Evolutionary conservation across 2,329 filamentous ascomycete species (phyloP).

Genomic region (Talaromyces sp.): DNA sequence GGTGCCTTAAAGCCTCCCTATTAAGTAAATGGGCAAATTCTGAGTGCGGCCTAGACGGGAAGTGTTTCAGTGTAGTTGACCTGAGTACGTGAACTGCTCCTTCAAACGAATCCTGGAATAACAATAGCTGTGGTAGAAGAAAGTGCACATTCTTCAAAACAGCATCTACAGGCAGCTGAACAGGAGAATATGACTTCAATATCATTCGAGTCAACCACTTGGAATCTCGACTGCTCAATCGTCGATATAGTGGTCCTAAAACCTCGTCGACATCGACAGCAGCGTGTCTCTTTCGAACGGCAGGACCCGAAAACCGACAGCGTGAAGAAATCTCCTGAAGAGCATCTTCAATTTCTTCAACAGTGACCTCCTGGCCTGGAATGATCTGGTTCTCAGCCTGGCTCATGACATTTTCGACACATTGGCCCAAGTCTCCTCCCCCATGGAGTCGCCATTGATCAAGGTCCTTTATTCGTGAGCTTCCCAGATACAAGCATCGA

Average conservation of each 20-base stretch:
- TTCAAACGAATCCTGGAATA: slow-evolving; percentile 64
- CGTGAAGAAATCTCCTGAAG: slow-evolving; percentile 63
- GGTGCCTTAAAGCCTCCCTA: slow-evolving; percentile 32
- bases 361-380: slow-evolving; percentile 47
- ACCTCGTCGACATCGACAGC: slow-evolving; percentile 40
- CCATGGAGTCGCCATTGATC: slow-evolving; percentile 57
- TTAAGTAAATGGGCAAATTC: slow-evolving; percentile 24
- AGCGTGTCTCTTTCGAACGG: slow-evolving; percentile 44
- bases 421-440: slow-evolving; percentile 65
- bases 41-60: slow-evolving; percentile 32
- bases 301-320: slow-evolving; percentile 65
- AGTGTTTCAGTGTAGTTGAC: slow-evolving; percentile 27
- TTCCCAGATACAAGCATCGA: slow-evolving; percentile 60
- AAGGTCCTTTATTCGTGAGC: slow-evolving; percentile 57
- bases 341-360: slow-evolving; percentile 67
- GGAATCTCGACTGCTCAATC: slow-evolving; percentile 62
- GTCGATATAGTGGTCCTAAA: slow-evolving; percentile 54
- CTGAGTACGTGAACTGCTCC: slow-evolving; percentile 54
- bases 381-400: slow-evolving; percentile 48
- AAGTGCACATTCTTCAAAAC: slow-evolving; percentile 62
- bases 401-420: slow-evolving; percentile 60
- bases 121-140: slow-evolving; percentile 63
- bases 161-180: slow-evolving; percentile 54
- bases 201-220: slow-evolving; percentile 86
- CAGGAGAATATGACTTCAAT: slow-evolving; percentile 68